Percentiles rank a stretch among this genome's conserved stretches.
phyloP scores from a whole-genome alignment of 2,329 filamentous ascomycete species.

The Penicillium sp. region DNA sequence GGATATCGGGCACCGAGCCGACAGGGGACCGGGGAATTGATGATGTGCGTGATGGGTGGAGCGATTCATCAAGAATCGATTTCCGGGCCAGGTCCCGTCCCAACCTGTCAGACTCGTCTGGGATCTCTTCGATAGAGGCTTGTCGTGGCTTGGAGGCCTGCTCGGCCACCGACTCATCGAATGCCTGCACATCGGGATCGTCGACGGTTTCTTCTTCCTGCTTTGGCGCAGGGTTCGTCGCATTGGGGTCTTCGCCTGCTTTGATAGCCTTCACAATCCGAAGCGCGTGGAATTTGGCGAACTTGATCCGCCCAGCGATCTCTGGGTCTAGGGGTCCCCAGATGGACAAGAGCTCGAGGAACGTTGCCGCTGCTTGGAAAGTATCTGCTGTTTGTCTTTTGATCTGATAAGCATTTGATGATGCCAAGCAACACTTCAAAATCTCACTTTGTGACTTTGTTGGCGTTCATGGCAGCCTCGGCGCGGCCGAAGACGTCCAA shows the following conservation, averaged over 20 bases:
- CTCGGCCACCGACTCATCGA: conserved; percentile 47
- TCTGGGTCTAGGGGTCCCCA: conserved; percentile 78
- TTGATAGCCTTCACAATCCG: conserved; percentile 89
- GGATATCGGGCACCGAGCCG: conserved; percentile 21
- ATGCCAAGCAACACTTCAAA: not conserved
- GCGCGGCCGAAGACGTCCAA: conserved; percentile 82
- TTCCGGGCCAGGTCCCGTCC: conserved; percentile 46
- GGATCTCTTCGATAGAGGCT: conserved; percentile 60
- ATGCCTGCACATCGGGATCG: conserved; percentile 63
- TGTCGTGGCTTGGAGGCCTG: conserved; percentile 48
- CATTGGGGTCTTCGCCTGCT: conserved; percentile 87
- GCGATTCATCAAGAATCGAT: conserved; percentile 51
- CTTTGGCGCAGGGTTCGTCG: conserved; percentile 72
- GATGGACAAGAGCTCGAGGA: conserved; percentile 82
- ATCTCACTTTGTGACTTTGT: conserved; percentile 74
- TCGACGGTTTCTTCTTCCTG: conserved; percentile 51
- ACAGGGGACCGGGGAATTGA: conserved; percentile 37
- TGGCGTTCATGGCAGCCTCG: conserved; percentile 75
- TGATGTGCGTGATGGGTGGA: conserved; percentile 50
- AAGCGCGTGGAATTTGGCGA: conserved; percentile 91
- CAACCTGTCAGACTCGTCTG: conserved; percentile 56
- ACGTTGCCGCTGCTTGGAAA: conserved; percentile 87
- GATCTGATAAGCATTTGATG: not conserved
- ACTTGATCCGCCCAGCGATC: conserved; percentile 83
- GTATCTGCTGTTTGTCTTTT: conserved; percentile 85